Evolutionary conservation across 192 early-diverging fungal species (phyloP), one percentile per base, ranked within the genome.

Genomic region (Coemansia interrupta): DNA sequence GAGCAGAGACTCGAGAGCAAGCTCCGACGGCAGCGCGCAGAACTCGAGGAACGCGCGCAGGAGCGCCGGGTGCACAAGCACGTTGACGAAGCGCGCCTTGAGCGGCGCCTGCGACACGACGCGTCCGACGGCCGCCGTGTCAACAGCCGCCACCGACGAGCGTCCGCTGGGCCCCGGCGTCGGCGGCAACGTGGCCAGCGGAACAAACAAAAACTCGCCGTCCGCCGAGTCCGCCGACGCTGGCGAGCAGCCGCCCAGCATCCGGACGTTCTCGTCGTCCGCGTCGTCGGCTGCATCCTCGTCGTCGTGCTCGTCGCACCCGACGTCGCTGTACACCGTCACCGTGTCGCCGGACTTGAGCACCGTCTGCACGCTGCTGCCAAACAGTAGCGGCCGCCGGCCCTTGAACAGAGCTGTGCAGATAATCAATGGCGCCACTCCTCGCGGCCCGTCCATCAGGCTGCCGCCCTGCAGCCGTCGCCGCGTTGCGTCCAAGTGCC

Each of bases 1-100:
- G 47, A 93, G 66, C 15, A 91, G 60, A 29, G 88, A 84, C 67
- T 95, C 91, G 42, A 92, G 81, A 2, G 86, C 83, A 69, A 87
- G 88, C 68, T 95, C 90, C 41, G 73, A 71, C 2, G 73, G 73
- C 60, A 76, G 42, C 0, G 73, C 73, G 44, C 79, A 81, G 38
- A 72, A 77, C 58, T 68, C 69, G 47, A 81, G 45, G 30, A 81
- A 81, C 14, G 54, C 58, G 38, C 61, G 69, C 42, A 76, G 56
- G 1, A 70, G 44, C 22, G 17, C n/a, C 0, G 73, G 73, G 15
- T 53, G 42, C 12, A 66, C 57, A 5, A 81, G 63, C n/a, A 76
- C 63, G 56, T 81, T 81, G 40, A 72, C 66, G 39, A 81, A 81
- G 10, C 79, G 73, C 5, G 66, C 67, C 39, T 72, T 75, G 24